These are phyloP conservation scores for Trifolium repens DNA, from an alignment of 306 rosid genomes.

Conservation along the genomic window DNA sequence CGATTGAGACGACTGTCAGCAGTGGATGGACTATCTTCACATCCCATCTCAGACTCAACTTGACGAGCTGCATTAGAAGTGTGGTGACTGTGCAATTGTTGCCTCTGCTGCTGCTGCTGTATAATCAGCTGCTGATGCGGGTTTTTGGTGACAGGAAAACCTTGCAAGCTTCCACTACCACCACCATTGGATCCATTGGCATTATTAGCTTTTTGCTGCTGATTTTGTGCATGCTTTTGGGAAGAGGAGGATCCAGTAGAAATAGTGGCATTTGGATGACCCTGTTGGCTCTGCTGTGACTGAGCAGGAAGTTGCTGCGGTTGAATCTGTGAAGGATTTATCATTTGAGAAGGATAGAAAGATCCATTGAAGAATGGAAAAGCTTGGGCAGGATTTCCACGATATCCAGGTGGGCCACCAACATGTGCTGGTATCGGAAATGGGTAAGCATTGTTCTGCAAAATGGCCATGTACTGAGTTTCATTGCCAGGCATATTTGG, in stretches of 20 bases:
- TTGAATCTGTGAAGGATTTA: slow-evolving; percentile 90
- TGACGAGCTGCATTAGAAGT: slow-evolving; percentile 64
- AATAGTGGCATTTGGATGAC: slow-evolving; percentile 69
- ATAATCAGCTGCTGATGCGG: slow-evolving; percentile 55
- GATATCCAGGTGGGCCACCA: slow-evolving; percentile 80
- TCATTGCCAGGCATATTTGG: slow-evolving; percentile 78
- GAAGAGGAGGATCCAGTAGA: slow-evolving; percentile 78
- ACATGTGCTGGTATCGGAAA: slow-evolving; percentile 89
- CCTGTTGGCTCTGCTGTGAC: slow-evolving; percentile 74
- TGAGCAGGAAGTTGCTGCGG: slow-evolving; percentile 65
- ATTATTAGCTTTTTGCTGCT: slow-evolving; percentile 75
- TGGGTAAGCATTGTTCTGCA: slow-evolving; percentile 85
- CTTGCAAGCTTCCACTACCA: slow-evolving; percentile 66
- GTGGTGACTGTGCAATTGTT: slow-evolving; percentile 62
- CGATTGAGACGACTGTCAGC: slow-evolving; percentile 79
- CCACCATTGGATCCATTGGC: slow-evolving; percentile 53
- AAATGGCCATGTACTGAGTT: slow-evolving; percentile 85
- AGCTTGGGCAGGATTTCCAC: slow-evolving; percentile 82
- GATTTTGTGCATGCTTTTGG: slow-evolving; percentile 87
- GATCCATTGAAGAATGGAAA: slow-evolving; percentile 85
- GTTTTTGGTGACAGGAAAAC: slow-evolving; percentile 73
- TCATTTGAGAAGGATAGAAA: slow-evolving; percentile 80
- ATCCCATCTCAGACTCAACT: slow-evolving; percentile 75
- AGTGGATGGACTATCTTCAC: slow-evolving; percentile 87
- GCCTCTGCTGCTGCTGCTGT: slow-evolving; percentile 61